Base-by-base conservation (phyloP, 1,284 basidiomycete genomes). In the Ustilago tritici region DNA sequence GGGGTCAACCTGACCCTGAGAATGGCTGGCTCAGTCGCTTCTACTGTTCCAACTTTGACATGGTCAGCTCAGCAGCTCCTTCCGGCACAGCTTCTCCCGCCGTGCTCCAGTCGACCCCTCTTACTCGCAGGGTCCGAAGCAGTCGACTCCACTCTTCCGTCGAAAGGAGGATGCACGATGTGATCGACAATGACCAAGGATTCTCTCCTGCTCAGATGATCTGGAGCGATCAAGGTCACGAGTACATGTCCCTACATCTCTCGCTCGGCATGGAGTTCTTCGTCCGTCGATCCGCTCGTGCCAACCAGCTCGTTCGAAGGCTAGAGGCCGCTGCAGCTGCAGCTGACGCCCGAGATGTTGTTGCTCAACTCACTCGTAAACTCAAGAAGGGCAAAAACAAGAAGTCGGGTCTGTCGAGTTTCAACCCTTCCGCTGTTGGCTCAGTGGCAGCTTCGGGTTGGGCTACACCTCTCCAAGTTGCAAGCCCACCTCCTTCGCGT, bases 211-310 rank as follows among this genome's bases (percentile, higher is more conserved):
- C 75, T 28, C 70, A 68, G 47, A 75, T 83, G 61, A 65, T 75
- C 59, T 83, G 82, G 82, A 74, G 70, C 50, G 82, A 84, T 52
- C 66, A 71, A 40, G 80, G 78, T 9, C 76, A 81, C 61, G 79
- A 84, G 56, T 84, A 84, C 73, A 65, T 79, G 61, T 71, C 68
- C 47, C 76, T 84, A 38, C 66, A 76, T 43, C 67, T 82, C 9
- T 71, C 79, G 52, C 66, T 84, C 9, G 82, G 82, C 31, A 76
- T 81, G 63, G 82, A 84, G 47, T 84, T 82, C 76, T 84, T 84
- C 56, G 81, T 79, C 1, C 70, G 81, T 4, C 73, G 76, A 17
- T 79, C 81, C 3, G 81, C 81, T 0, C 67, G 81, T 34, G 77
- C 82, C 19, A 84, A 84, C 58, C 70, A 78, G 68, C 78, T 84